Evolutionary conservation across 306 rosid species (phyloP).

Genomic region (Leucaena leucocephala): DNA sequence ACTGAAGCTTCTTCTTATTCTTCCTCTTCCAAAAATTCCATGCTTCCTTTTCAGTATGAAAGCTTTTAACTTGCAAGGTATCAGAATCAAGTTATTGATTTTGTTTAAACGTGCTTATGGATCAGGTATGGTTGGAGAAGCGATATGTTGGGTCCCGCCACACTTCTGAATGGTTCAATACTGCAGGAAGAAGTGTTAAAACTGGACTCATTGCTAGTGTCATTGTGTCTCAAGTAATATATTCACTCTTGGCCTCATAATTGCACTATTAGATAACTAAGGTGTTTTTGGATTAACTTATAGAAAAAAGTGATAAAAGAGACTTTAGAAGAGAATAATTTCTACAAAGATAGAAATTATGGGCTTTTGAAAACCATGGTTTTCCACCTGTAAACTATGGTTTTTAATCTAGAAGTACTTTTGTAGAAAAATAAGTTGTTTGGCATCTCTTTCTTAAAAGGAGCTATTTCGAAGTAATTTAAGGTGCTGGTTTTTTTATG

Average conservation of each 20-base stretch:
- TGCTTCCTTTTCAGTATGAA: not conserved
- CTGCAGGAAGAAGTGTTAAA: slow-evolving; percentile 94
- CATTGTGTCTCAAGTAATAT: slow-evolving; percentile 83
- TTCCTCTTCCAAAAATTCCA: not conserved
- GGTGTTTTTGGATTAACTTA: no score
- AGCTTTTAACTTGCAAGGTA: not conserved
- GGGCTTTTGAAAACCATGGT: no score
- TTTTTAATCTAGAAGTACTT: no score
- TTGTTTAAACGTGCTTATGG: slow-evolving; percentile 17
- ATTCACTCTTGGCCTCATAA: slow-evolving; percentile 9
- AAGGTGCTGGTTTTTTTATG: not conserved
- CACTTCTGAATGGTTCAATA: slow-evolving; percentile 97
- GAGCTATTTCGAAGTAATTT: not conserved
- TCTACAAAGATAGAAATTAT: no score
- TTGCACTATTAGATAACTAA: not conserved
- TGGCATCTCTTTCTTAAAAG: no score
- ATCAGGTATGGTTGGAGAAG: slow-evolving; percentile 92
- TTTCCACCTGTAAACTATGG: no score
- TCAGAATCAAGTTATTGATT: slow-evolving; percentile 25
- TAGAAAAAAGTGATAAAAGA: no score
- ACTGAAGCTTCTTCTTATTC: not conserved
- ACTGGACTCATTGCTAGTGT: slow-evolving; percentile 97
- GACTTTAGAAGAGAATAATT: no score
- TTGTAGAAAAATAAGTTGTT: no score
- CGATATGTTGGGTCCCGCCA: slow-evolving; percentile 81